Percentiles rank a stretch among this genome's conserved stretches.
These are phyloP conservation scores for Naganishia randhawae DNA, from an alignment of 768 basidiomycete genomes.

Conservation along the genomic window DNA sequence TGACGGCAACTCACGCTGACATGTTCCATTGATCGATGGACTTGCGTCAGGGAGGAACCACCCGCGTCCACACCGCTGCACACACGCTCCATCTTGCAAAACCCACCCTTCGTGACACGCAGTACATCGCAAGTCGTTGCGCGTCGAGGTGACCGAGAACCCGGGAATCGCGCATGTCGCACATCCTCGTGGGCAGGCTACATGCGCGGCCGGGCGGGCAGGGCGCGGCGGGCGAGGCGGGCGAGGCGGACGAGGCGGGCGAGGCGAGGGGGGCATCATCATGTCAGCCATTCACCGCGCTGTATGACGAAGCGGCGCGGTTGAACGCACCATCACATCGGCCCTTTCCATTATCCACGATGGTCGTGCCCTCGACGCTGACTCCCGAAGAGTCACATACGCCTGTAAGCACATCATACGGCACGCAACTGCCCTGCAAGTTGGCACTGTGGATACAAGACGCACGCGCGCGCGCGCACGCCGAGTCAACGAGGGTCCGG, in stretches of 20 bases:
- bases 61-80: conserved; percentile 38
- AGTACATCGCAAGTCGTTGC: conserved; percentile 32
- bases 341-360: conserved; percentile 39
- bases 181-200: conserved; percentile 48
- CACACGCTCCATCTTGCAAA: conserved; percentile 39
- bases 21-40: conserved; percentile 41
- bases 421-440: conserved; percentile 41
- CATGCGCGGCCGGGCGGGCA: background rate
- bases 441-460: conserved; percentile 28
- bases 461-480: no score
- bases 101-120: conserved; percentile 47
- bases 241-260: background rate
- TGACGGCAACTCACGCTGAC: conserved; percentile 40
- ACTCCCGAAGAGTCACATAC: conserved; percentile 42
- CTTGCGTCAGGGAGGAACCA: conserved; percentile 35
- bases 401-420: conserved; percentile 37
- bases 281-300: no score
- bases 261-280: background rate
- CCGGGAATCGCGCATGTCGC: conserved; percentile 39
- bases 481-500: no score
- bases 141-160: conserved; percentile 36
- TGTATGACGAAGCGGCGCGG: no score
- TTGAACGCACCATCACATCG: conserved; percentile 43
- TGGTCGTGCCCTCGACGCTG: conserved; percentile 37
- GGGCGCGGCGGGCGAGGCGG: background rate